Conservation (phyloP, 1,139 yeast species). For the Zygoascus hellenicus region DNA sequence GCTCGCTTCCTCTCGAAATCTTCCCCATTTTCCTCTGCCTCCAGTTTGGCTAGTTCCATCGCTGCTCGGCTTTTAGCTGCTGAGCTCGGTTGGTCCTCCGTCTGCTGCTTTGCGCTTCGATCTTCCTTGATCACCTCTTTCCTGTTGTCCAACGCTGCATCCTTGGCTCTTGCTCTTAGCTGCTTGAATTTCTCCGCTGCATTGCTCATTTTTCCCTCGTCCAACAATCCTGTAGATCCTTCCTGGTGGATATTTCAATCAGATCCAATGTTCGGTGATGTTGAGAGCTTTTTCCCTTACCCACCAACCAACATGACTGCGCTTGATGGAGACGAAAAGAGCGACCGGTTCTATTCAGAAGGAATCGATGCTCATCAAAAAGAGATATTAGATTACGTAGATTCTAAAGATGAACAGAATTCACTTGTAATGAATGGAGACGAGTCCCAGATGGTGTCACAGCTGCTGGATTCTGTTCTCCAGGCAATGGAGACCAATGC, state of each 20-base stretch:
- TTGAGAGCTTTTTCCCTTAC: background rate
- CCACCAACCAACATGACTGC: slow-evolving; percentile 2
- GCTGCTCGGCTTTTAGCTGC: slow-evolving; percentile 35
- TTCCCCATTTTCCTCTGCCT: slow-evolving; percentile 37
- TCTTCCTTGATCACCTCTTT: slow-evolving; percentile 7
- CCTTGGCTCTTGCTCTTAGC: slow-evolving; percentile 18
- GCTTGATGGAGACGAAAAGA: slow-evolving; percentile 22
- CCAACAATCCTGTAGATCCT: no score
- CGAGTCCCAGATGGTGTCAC: slow-evolving; percentile 25
- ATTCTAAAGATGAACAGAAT: slow-evolving; percentile 19
- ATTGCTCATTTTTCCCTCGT: background rate
- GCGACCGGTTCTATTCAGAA: slow-evolving; percentile 28
- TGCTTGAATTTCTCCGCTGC: slow-evolving; percentile 18
- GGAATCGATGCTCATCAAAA: slow-evolving; percentile 25
- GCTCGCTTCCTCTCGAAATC: slow-evolving; percentile 42
- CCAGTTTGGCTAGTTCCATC: slow-evolving; percentile 39
- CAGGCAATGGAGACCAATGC: slow-evolving; percentile 28
- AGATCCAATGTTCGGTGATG: background rate
- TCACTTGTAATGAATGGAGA: slow-evolving; percentile 9
- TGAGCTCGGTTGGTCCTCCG: slow-evolving; percentile 30
- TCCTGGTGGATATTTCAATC: no score
- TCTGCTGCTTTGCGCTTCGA: slow-evolving; percentile 36
- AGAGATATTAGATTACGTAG: slow-evolving; percentile 26
- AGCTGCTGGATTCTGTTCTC: slow-evolving; percentile 25
- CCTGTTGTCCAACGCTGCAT: slow-evolving; percentile 7